These are phyloP conservation scores for Eimeria falciformis DNA, from an alignment of 169 alveolate genomes.

Conservation along the genomic window DNA sequence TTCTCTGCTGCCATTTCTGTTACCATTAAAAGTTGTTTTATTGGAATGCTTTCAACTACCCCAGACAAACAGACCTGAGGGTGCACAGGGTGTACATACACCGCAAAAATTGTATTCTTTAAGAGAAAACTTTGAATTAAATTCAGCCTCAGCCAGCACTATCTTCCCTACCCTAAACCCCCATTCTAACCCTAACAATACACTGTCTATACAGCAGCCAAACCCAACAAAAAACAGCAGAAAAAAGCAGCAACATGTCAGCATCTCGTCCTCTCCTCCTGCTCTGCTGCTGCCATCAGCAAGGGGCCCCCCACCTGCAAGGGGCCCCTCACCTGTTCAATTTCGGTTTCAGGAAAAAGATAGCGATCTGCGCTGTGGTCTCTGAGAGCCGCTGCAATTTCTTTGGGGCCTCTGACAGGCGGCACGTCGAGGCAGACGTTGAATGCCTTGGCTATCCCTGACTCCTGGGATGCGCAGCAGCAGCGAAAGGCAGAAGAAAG, in stretches of 20 bases:
- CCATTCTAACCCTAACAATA: too few relatives aligned
- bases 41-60: slow-evolving; percentile 39
- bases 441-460: slow-evolving; percentile 78
- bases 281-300: too few relatives aligned
- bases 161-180: too few relatives aligned
- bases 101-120: too few relatives aligned
- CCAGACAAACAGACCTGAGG: slow-evolving; percentile 73
- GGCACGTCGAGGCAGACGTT: slow-evolving; percentile 78
- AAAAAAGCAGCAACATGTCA: too few relatives aligned
- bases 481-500: neutral
- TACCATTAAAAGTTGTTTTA: slow-evolving; percentile 76
- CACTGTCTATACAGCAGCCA: too few relatives aligned
- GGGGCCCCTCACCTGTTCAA: slow-evolving; percentile 33
- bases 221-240: too few relatives aligned
- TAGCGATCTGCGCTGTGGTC: slow-evolving; percentile 68
- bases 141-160: too few relatives aligned
- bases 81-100: neutral
- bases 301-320: too few relatives aligned
- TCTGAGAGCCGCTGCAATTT: slow-evolving; percentile 62
- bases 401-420: slow-evolving; percentile 57
- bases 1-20: slow-evolving; percentile 78
- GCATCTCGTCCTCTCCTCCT: too few relatives aligned
- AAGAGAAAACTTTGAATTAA: too few relatives aligned
- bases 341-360: slow-evolving; percentile 68
- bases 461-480: slow-evolving; percentile 16